Evolutionary conservation across 2,329 filamentous ascomycete genomes (phyloP).

Genomic region (Stemphylium beticola): DNA sequence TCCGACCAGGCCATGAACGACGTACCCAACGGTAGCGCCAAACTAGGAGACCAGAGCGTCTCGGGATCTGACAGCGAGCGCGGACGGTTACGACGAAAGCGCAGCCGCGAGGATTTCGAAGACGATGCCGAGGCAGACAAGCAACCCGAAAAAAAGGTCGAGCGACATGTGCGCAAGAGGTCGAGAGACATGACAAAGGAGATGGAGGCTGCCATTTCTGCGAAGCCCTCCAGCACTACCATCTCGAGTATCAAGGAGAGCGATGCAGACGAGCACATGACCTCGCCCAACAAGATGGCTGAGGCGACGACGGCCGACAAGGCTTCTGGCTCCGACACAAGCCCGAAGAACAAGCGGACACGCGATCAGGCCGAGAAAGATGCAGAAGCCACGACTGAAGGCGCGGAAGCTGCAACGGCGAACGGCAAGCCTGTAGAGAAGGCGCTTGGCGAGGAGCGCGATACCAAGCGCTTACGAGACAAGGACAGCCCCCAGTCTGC

Average conservation of each 20-base stretch:
- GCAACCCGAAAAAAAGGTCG: slow-evolving; percentile 42
- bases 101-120: slow-evolving; percentile 55
- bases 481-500: slow-evolving; percentile 32
- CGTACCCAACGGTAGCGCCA: slow-evolving; percentile 30
- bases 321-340: slow-evolving; percentile 31
- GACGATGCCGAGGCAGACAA: slow-evolving; percentile 44
- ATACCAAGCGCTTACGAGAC: slow-evolving; percentile 47
- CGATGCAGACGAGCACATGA: slow-evolving; percentile 39
- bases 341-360: slow-evolving; percentile 59
- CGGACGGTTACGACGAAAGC: slow-evolving; percentile 52
- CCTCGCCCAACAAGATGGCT: slow-evolving; percentile 22
- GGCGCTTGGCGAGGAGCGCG: slow-evolving; percentile 36
- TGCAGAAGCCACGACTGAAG: slow-evolving; percentile 12
- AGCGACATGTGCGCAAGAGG: slow-evolving; percentile 54
- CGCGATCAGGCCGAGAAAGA: slow-evolving; percentile 41
- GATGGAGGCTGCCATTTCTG: slow-evolving; percentile 30
- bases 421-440: slow-evolving; percentile 24
- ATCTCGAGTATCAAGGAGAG: slow-evolving; percentile 40
- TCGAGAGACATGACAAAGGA: slow-evolving; percentile 52
- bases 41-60: slow-evolving; percentile 31
- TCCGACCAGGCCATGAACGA: slow-evolving; percentile 33
- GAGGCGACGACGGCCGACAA: slow-evolving; percentile 11
- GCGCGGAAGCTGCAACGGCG: slow-evolving; percentile 18
- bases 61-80: slow-evolving; percentile 47
- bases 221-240: slow-evolving; percentile 41